These are phyloP conservation scores for Eucalyptus lansdowneana DNA, from an alignment of 345 rosid species.

Conservation along the genomic window DNA sequence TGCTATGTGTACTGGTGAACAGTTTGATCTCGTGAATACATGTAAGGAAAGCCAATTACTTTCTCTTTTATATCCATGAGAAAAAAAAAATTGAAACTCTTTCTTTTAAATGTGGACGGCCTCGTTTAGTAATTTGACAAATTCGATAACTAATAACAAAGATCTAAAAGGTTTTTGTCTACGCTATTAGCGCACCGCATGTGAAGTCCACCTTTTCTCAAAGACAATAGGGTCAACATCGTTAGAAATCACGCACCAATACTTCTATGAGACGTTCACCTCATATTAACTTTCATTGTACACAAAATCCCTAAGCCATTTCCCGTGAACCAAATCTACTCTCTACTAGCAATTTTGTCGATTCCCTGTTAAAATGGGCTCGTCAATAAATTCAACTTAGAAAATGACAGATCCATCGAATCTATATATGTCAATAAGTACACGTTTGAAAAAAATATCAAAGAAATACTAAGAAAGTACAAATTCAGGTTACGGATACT, in stretches of 20 bases:
- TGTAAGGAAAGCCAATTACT: background rate
- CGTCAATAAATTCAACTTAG: background rate
- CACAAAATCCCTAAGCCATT: background rate
- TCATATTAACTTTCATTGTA: background rate
- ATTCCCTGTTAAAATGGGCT: fast-evolving
- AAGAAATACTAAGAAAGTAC: fast-evolving
- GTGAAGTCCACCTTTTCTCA: background rate
- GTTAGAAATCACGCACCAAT: background rate
- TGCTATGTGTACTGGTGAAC: background rate
- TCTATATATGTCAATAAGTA: fast-evolving
- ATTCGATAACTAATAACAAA: background rate
- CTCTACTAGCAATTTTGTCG: fast-evolving
- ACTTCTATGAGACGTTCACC: fast-evolving
- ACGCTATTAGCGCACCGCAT: fast-evolving
- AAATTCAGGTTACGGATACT: fast-evolving
- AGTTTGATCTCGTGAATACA: background rate
- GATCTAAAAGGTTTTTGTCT: background rate
- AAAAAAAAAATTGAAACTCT: background rate
- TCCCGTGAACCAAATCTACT: background rate
- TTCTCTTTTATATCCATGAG: background rate
- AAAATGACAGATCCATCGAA: fast-evolving
- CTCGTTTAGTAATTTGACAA: background rate
- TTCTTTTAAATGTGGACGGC: background rate
- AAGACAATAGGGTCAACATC: background rate
- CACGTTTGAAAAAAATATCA: fast-evolving